These are phyloP conservation scores for Sporothrix pallida DNA, from an alignment of 2,329 filamentous ascomycete species.

Conservation along the genomic window DNA sequence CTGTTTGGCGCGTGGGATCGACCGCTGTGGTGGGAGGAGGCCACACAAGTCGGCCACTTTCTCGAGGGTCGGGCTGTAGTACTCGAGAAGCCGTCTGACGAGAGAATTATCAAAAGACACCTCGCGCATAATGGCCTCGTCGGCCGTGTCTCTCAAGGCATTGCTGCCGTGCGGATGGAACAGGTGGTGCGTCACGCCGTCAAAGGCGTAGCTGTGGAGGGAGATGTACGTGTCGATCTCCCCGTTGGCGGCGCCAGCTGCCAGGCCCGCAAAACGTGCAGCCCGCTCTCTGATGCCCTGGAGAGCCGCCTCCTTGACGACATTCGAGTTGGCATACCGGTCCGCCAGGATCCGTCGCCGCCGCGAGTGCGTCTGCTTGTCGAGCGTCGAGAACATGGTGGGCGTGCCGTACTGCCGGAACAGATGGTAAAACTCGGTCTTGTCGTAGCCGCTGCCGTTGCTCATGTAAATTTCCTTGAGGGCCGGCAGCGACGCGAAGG, in stretches of 20 bases:
- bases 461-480: conserved; percentile 68
- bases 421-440: conserved; percentile 67
- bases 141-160: conserved; percentile 59
- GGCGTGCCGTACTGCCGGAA: conserved; percentile 62
- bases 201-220: conserved; percentile 71
- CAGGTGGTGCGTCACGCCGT: conserved; percentile 71
- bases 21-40: conserved; percentile 59
- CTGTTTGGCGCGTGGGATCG: conserved; percentile 62
- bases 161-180: conserved; percentile 69
- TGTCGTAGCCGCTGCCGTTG: conserved; percentile 67
- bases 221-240: conserved; percentile 62
- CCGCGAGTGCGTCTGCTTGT: conserved; percentile 62
- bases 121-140: conserved; percentile 71
- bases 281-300: conserved; percentile 63
- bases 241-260: conserved; percentile 48
- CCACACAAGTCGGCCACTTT: conserved; percentile 55
- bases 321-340: conserved; percentile 70
- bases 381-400: conserved; percentile 65
- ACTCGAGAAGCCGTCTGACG: conserved; percentile 65
- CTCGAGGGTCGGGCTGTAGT: conserved; percentile 60
- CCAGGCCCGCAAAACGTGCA: conserved; percentile 59
- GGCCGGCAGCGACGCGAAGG: conserved; percentile 61
- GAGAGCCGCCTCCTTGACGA: conserved; percentile 62
- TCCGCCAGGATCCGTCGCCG: conserved; percentile 68
- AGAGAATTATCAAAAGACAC: conserved; percentile 70